Evolutionary conservation across 108 stramenopile genomes (phyloP), one percentile per base, ranked within the genome.

Genomic region (Thalassiosira profunda): DNA sequence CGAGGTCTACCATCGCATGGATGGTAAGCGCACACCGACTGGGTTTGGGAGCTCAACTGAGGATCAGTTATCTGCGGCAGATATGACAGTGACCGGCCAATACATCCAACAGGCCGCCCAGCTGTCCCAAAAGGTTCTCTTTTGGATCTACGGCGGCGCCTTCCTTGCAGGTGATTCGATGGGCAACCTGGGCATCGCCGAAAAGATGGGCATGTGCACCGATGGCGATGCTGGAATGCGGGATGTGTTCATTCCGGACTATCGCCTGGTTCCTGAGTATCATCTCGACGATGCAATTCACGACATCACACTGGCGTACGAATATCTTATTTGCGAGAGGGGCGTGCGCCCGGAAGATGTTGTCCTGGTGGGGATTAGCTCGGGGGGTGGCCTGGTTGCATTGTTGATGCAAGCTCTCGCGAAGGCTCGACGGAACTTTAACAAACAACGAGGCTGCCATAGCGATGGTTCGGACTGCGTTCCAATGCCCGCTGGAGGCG

Each of bases 101-200:
- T 90, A 58, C 47, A 58, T 90, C 11, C 85, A 86, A 45, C 73
- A 74, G 18, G 51, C 51, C 7, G 42, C 63, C 20, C 58, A 55
- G 38, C 76, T 72, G 21, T 77, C 74, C 4, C 46, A 83, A 23
- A 84, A 84, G 46, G 73, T 88, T 6, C 71, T 93, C 9, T 85
- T 88, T 67, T 93, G 88, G 88, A 57, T 93, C 4, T 93, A 84
- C 40, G 91, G 91, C 37, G 91, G 91, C 11, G 91, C 91, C 31
- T 93, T 80, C 72, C 47, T 93, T 26, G 81, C 76, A 8, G 91
- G 91, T 40, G 87, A 90, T 59, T 68, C 60, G 23, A 55, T 67
- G 35, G 91, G 91, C 25, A 92, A 92, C 77, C 38, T 80, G 25
- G 61, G 77, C 9, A 65, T 56, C 53, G 73, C 79, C 18, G 74